Evolutionary conservation across 345 rosid species (phyloP).

Genomic region (Streptanthus diversifolius): DNA sequence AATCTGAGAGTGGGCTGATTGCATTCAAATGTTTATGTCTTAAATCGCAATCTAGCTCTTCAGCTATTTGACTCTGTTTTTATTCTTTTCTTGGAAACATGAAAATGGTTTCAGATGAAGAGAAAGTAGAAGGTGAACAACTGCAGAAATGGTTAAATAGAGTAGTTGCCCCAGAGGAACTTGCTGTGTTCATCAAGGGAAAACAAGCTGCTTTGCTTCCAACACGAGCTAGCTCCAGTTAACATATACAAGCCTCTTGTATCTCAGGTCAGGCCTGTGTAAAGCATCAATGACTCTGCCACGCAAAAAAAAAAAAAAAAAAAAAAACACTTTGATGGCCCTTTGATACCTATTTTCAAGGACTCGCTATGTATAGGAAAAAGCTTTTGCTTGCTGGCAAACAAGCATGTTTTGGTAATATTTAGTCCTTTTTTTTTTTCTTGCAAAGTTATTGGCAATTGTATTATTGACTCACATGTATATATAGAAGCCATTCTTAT

Average conservation of each 20-base stretch:
- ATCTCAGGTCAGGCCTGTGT: slow-evolving; percentile 2
- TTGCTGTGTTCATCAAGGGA: slow-evolving; percentile 52
- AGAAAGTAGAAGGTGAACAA: slow-evolving; percentile 95
- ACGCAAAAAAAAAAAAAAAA: not conserved
- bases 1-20: not conserved
- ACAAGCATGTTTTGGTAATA: slow-evolving; percentile 17
- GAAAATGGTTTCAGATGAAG: slow-evolving; percentile 49
- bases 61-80: slow-evolving; percentile 1
- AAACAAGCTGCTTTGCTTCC: slow-evolving; percentile 56
- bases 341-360: not conserved
- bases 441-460: slow-evolving; percentile 9
- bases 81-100: not conserved
- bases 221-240: slow-evolving; percentile 37
- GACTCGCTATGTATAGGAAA: slow-evolving; percentile 13
- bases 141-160: slow-evolving; percentile 72
- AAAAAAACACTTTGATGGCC: not conserved
- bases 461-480: slow-evolving; percentile 19
- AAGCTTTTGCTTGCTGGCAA: slow-evolving; percentile 7
- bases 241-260: not conserved
- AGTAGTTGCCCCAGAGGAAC: slow-evolving; percentile 80
- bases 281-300: slow-evolving; percentile 20
- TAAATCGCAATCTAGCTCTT: not conserved
- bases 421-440: slow-evolving; percentile 1
- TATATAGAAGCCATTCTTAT: not conserved
- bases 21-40: not conserved